Evolutionary conservation across 208 protist species (phyloP), one percentile per base, ranked within the genome.

Genomic region (Acanthamoeba culbertsoni): DNA sequence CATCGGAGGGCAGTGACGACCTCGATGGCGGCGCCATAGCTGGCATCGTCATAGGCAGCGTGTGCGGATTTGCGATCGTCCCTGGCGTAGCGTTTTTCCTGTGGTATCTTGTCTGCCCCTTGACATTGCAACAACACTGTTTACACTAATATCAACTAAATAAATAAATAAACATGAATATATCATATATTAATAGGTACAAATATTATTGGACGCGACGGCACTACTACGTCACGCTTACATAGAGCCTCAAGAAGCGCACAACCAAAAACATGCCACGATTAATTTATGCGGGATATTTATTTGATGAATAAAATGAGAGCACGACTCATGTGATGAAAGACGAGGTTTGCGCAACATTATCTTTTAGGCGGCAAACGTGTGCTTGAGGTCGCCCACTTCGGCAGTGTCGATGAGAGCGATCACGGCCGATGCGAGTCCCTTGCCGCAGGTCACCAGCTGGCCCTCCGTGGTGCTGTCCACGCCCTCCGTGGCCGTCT

Each of bases 371-470:
- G 26, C 48, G 43, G 75, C 75, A 37, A 86, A 86, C 43, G 75
- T 86, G 33, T 31, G 75, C 75, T 86, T 86, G 53, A 91, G 57
- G 53, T 45, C 37, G 33, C 53, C 84, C 46, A 91, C 57, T 33
- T 91, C 84, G 37, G 84, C 84, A 10, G 35, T 63, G 57, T 91
- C 45, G 84, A 91, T 91, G 84, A 43, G 45, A 20, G 35, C 26
- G 57, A 91, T 91, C n/a, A 91, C 84, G 57, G 55, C 55, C 5
- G 42, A 46, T 28, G 84, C 84, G 33, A 91, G 57, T 23, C 55
- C 84, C 57, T 71, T 91, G 46, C 84, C 84, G 84, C 84, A 91
- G 35, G 84, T 73, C 12, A 91, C 84, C 53, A 91, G 35, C 57
- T 91, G 84, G 16, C 84, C 84, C 57, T 91, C 84, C 14, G 84